Evolutionary conservation across 2,329 filamentous ascomycete species (phyloP), one percentile per base, ranked within the genome.

Genomic region (Aspergillus pseudoterreus): DNA sequence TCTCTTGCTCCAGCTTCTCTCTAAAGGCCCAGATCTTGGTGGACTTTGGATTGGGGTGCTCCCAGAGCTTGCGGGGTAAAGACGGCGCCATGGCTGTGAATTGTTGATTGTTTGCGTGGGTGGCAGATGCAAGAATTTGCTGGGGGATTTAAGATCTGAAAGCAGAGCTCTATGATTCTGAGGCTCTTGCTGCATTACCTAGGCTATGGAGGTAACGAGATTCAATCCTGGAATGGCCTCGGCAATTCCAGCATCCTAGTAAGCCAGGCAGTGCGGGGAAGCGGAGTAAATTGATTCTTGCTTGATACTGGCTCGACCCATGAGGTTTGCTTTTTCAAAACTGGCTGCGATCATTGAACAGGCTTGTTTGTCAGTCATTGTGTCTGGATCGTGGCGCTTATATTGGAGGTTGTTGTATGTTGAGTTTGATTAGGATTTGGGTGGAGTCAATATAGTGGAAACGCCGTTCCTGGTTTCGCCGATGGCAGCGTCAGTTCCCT

Each of bases 1-100:
- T 72, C 45, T 79, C 81, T 27, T 70, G 65, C 67, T 92, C 90
- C 22, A 85, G 70, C 9, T 75, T 70, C 60, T 86, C 79, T 77
- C 88, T 85, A 63, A 90, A 87, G 45, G 74, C 69, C 71, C 81
- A 86, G 78, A 90, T 87, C 30, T 77, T 70, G 1, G 86, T 89
- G 55, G 74, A 77, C 61, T 81, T 64, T 14, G 83, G 83, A 57
- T 82, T 65, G 1, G 82, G 77, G 60, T 87, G 84, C 69, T 86
- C 82, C 85, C 85, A 88, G 49, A 88, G 78, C 75, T 86, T 86
- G 51, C 81, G 75, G 4, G 82, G 82, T 14, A 62, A 27, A 30
- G 60, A 39, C 33, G 60, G 53, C 6, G 49, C 39, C 60, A 62
- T 61, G 43, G 30, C 39, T 42, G 15, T 9, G 27, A 30, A 30